Conservation (phyloP, 2,329 filamentous ascomycete species). For the Blastomyces parvus region DNA sequence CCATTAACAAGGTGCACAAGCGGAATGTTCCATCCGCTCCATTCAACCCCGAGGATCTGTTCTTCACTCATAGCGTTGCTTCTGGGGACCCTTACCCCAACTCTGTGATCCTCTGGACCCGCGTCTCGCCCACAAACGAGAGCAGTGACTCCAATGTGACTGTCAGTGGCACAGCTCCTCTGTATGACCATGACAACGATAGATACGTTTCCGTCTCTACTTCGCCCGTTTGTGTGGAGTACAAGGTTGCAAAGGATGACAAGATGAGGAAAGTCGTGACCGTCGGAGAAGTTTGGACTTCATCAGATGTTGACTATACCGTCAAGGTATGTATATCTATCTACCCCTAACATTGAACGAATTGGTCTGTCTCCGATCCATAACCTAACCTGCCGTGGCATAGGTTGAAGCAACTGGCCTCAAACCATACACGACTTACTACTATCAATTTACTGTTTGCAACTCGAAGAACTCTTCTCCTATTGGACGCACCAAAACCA, state of each 20-base stretch:
- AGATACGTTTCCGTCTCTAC: conserved; percentile 39
- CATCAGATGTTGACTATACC: conserved; percentile 64
- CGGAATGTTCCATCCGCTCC: conserved; percentile 41
- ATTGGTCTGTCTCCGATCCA: not conserved
- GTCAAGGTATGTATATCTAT: conserved; percentile 46
- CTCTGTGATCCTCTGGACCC: conserved; percentile 39
- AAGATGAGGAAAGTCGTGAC: conserved; percentile 41
- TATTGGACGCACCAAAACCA: conserved; percentile 60
- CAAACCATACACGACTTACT: conserved; percentile 51
- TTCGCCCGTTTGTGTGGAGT: conserved; percentile 58
- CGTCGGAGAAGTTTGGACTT: conserved; percentile 56
- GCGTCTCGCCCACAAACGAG: conserved; percentile 33
- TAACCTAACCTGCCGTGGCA: not conserved
- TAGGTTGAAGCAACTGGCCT: conserved; percentile 57
- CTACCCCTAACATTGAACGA: conserved; percentile 12
- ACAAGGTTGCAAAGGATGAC: conserved; percentile 47
- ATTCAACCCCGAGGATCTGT: conserved; percentile 41
- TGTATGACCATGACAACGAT: conserved; percentile 37
- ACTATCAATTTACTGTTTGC: conserved; percentile 62
- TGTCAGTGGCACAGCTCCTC: conserved; percentile 47
- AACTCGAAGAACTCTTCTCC: conserved; percentile 51
- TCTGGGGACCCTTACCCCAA: conserved; percentile 38
- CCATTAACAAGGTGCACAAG: conserved; percentile 53
- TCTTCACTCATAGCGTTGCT: conserved; percentile 56
- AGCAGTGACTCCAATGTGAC: conserved; percentile 44